Evolutionary conservation across 1,284 basidiomycete genomes (phyloP).

Genomic region (Cerrena zonata): DNA sequence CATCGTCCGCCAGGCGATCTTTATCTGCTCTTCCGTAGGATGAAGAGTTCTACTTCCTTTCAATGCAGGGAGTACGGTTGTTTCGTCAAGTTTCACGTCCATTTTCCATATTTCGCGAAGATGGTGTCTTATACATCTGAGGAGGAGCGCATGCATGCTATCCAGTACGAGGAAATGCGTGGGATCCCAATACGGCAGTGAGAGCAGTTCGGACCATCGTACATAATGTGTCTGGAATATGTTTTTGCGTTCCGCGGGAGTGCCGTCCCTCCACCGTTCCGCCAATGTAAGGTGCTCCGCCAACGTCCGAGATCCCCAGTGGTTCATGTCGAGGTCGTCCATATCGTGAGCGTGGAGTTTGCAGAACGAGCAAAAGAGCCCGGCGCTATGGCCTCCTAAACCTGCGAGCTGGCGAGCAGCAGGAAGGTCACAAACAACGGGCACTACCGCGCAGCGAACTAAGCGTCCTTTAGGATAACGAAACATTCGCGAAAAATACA

Average conservation of each 20-base stretch:
- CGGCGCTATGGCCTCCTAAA: background rate
- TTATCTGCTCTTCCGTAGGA: background rate
- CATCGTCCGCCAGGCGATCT: background rate
- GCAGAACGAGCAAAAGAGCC: slow-evolving; percentile 3
- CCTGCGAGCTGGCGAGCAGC: background rate
- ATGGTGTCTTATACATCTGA: slow-evolving; percentile 2
- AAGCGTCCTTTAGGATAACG: slow-evolving; percentile 5
- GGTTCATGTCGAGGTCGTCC: background rate
- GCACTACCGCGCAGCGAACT: background rate
- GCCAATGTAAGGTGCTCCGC: background rate
- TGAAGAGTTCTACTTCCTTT: background rate
- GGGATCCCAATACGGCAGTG: slow-evolving; percentile 35
- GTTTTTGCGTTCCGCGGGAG: background rate
- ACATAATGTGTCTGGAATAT: slow-evolving; percentile 16
- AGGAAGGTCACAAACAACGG: slow-evolving; percentile 1
- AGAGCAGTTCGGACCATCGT: slow-evolving; percentile 32
- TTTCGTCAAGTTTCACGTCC: background rate
- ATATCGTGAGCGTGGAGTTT: background rate
- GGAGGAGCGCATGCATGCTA: slow-evolving; percentile 29
- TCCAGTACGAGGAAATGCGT: slow-evolving; percentile 29
- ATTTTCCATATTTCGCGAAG: background rate
- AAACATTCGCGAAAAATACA: slow-evolving; percentile 10
- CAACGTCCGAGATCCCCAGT: background rate
- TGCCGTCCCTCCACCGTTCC: background rate
- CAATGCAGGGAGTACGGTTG: background rate